Conservation (phyloP, 2,329 filamentous ascomycete genomes). For the Thyridium curvatum region DNA sequence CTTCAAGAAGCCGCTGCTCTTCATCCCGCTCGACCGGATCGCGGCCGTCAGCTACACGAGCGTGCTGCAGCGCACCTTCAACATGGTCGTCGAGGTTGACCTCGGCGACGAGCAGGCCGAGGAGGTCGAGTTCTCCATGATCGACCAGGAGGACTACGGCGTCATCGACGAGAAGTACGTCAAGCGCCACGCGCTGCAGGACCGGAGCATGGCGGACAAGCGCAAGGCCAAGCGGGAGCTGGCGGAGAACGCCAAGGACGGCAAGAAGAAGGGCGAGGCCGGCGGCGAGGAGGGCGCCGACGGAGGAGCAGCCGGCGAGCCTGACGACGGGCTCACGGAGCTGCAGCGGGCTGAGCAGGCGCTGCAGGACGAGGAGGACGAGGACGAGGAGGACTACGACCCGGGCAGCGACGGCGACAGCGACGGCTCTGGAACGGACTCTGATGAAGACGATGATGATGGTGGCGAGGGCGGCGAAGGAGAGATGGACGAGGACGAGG, state of each 20-base stretch:
- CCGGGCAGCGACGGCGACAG: slow-evolving; percentile 55
- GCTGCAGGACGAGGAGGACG: slow-evolving; percentile 55
- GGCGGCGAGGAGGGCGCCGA: slow-evolving; percentile 29
- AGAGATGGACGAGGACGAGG: slow-evolving; percentile 31
- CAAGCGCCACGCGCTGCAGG: slow-evolving; percentile 53
- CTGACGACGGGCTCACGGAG: slow-evolving; percentile 36
- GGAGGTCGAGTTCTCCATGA: slow-evolving; percentile 62
- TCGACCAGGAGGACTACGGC: slow-evolving; percentile 62
- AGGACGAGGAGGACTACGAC: slow-evolving; percentile 61
- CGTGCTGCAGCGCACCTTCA: slow-evolving; percentile 63
- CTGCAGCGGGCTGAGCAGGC: slow-evolving; percentile 47
- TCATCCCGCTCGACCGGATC: slow-evolving; percentile 55
- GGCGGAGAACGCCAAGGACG: slow-evolving; percentile 48
- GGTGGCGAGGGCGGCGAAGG: slow-evolving; percentile 37
- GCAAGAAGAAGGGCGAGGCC: slow-evolving; percentile 32
- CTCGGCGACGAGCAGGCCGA: slow-evolving; percentile 42
- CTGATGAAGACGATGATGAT: slow-evolving; percentile 47
- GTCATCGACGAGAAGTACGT: slow-evolving; percentile 59
- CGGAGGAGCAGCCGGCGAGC: slow-evolving; percentile 24
- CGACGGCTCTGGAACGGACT: slow-evolving; percentile 46
- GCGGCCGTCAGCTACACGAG: slow-evolving; percentile 60
- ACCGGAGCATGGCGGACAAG: slow-evolving; percentile 63
- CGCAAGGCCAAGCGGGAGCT: slow-evolving; percentile 58
- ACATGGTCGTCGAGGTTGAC: slow-evolving; percentile 57
- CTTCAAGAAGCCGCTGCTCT: slow-evolving; percentile 64